A percentile compares a stretch with the other conserved stretches of the same genome.
These are phyloP conservation scores for Tolypocladium amazonense DNA, from an alignment of 2,329 filamentous ascomycete genomes.

Conservation along the genomic window DNA sequence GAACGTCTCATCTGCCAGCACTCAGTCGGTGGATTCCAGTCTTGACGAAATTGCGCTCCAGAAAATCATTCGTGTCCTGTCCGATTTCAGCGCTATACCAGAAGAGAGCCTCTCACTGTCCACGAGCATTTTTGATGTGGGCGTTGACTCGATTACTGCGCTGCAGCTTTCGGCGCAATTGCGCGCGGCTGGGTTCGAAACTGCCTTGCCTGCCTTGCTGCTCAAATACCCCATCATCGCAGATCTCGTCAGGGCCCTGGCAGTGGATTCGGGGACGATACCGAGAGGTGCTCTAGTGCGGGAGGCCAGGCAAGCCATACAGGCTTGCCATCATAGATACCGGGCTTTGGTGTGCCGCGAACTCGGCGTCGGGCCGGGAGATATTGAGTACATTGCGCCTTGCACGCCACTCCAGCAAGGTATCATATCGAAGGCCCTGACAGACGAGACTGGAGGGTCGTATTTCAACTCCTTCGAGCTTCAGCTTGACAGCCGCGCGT, in stretches of 20 bases:
- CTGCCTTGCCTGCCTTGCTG: constrained; percentile 54
- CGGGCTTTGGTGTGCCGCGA: constrained; percentile 37
- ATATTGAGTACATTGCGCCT: constrained; percentile 65
- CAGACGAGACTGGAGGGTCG: constrained; percentile 37
- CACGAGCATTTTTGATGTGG: constrained; percentile 73
- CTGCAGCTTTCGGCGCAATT: constrained; percentile 58
- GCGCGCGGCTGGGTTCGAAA: constrained; percentile 48
- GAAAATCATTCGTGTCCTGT: constrained; percentile 42
- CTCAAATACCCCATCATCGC: constrained; percentile 49
- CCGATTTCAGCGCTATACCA: constrained; percentile 37
- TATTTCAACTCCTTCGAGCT: constrained; percentile 76
- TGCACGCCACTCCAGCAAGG: constrained; percentile 83
- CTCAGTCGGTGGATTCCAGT: constrained; percentile 13
- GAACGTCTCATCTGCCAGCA: constrained; percentile 29
- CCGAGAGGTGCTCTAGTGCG: constrained; percentile 17
- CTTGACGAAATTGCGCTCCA: constrained; percentile 26
- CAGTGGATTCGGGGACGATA: neutral
- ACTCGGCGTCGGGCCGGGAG: constrained; percentile 36
- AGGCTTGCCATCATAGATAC: constrained; percentile 54
- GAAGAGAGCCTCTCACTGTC: constrained; percentile 32
- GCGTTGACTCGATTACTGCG: constrained; percentile 79
- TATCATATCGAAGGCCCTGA: constrained; percentile 63
- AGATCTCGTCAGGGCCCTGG: constrained; percentile 32
- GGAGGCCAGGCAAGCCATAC: constrained; percentile 48
- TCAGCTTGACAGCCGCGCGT: constrained; percentile 32